Base-by-base conservation (phyloP, 257 asterid genomes). In the Rehmannia glutinosa region DNA sequence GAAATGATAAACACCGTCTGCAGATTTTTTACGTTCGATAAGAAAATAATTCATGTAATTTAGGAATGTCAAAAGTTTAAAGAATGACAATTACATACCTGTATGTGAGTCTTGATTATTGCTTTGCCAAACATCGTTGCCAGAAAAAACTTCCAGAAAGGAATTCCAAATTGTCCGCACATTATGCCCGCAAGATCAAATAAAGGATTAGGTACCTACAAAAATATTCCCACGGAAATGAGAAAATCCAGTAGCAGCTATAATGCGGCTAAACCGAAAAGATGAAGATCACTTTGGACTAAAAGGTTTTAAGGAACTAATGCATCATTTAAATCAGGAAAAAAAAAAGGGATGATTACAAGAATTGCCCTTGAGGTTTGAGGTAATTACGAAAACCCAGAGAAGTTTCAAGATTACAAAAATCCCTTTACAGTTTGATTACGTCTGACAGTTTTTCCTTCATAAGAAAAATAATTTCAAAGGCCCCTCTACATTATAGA, bases 171-270 rank as follows among this genome's bases (percentile, higher is more conserved):
- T 73, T 92, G 97, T 51, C 98, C 98, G 38, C 98, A 89, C 97
- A 92, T 92, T 75, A 92, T 92, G 67, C 98, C 98, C 36, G 98
- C 98, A 54, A 92, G 96, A 78, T 92, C 98, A 81, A 92, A 92
- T 66, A 92, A 68, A 55, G 98, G 98, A 82, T 92, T 92, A 12
- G 98, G 98, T 21, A 92, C 88, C 98, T 92, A 73, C 52, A 69
- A 60, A 68, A 3, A 61, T 53, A 68, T 35, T 68, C 63, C 9
- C 39, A 56, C 4, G 13, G 5, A 15, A 51, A 30, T 63, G 21
- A 38, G 33, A 45, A 52, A 17, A 57, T 17, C 24, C 1, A 43
- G 39, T 2, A 51, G 53, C 51, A 36, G 20, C n/a, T n/a, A n/a
- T n/a, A n/a, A n/a, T n/a, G n/a, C n/a, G n/a, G n/a, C n/a, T n/a